Percentiles rank a stretch among this genome's conserved stretches.
Conservation (phyloP, 345 rosid species). For the Jatropha curcas region DNA sequence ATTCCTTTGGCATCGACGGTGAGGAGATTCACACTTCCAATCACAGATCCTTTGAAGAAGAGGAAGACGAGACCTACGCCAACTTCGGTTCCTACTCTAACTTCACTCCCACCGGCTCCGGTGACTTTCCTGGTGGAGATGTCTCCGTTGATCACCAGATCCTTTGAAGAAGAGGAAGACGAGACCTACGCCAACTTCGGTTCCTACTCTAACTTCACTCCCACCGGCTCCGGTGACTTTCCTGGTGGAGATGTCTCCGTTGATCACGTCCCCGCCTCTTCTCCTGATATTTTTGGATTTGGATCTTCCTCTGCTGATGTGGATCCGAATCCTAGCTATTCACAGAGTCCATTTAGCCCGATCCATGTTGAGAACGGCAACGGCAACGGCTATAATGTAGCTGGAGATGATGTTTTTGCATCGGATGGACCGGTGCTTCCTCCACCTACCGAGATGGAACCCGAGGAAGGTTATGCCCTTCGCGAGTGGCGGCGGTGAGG, state of each 20-base stretch:
- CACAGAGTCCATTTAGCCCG: constrained; percentile 52
- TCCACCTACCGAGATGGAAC: constrained; percentile 61
- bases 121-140: constrained; percentile 26
- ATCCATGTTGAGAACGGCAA: constrained; percentile 51
- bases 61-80: constrained; percentile 52
- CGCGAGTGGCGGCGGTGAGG: constrained; percentile 87
- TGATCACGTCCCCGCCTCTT: constrained; percentile 38
- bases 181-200: constrained; percentile 54
- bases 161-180: constrained; percentile 46
- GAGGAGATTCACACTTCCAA: constrained; percentile 36
- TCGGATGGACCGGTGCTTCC: constrained; percentile 74
- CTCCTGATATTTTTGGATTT: constrained; percentile 52
- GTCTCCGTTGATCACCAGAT: constrained; percentile 43
- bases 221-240: constrained; percentile 3
- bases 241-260: constrained; percentile 42
- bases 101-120: constrained; percentile 26
- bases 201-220: constrained; percentile 35
- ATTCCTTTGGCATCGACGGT: constrained; percentile 43
- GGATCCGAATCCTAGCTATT: constrained; percentile 45
- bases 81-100: constrained; percentile 40
- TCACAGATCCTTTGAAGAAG: constrained; percentile 43
- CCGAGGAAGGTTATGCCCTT: constrained; percentile 64
- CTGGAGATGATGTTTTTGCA: constrained; percentile 39
- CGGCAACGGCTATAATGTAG: constrained; percentile 45
- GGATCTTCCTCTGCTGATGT: constrained; percentile 35